A percentile compares a stretch with the other conserved stretches of the same genome.
phyloP scores from a whole-genome alignment of 306 rosid genomes.

The Mucuna pruriens region DNA sequence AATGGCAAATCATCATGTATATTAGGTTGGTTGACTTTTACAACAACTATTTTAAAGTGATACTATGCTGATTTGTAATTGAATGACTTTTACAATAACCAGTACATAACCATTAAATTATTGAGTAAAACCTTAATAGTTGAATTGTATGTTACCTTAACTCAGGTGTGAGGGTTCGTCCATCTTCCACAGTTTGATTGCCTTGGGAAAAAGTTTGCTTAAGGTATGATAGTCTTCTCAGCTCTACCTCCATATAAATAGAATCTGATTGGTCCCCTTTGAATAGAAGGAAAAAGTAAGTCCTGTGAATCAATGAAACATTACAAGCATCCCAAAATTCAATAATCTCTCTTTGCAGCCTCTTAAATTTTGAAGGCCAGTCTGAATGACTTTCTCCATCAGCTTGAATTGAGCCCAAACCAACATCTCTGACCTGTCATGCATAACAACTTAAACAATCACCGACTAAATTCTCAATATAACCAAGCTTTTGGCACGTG shows the following conservation, averaged over 20 bases:
- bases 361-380: conserved; percentile 85
- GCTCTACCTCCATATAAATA: conserved; percentile 89
- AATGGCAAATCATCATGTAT: no score
- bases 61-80: no score
- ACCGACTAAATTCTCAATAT: conserved; percentile 16
- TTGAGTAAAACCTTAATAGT: background rate
- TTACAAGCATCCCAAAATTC: conserved; percentile 88
- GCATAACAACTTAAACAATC: conserved; percentile 30
- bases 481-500: conserved; percentile 20
- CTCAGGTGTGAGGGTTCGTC: conserved; percentile 55
- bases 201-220: conserved; percentile 63
- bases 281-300: conserved; percentile 89
- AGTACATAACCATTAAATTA: no score
- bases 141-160: conserved; percentile 59
- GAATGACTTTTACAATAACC: no score
- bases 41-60: no score
- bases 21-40: no score
- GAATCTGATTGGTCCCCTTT: conserved; percentile 83
- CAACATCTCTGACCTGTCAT: conserved; percentile 71
- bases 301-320: conserved; percentile 89
- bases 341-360: conserved; percentile 76
- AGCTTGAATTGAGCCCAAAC: conserved; percentile 72
- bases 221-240: conserved; percentile 78
- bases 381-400: conserved; percentile 57
- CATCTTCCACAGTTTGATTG: conserved; percentile 64